These are phyloP conservation scores for Fraxinus excelsior DNA, from an alignment of 257 asterid genomes.

Conservation along the genomic window DNA sequence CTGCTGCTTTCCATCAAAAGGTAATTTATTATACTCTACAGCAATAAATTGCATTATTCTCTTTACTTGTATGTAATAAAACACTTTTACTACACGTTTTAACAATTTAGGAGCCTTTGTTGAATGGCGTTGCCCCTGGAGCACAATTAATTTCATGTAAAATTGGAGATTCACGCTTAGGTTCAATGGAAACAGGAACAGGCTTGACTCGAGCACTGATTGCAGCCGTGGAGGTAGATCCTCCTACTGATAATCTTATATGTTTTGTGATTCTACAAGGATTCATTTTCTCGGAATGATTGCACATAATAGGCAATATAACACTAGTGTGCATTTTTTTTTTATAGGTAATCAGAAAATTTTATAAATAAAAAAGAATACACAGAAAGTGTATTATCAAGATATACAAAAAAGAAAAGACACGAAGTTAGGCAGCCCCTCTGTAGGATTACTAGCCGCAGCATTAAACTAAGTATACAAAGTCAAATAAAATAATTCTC, in stretches of 20 bases:
- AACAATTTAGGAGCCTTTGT: conserved; percentile 75
- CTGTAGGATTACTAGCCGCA: too few relatives aligned
- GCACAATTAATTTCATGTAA: conserved; percentile 95
- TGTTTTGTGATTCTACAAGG: background rate
- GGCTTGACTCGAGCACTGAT: conserved; percentile 94
- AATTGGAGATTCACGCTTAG: conserved; percentile 95
- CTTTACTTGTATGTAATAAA: conserved; percentile 12
- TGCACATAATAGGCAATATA: background rate
- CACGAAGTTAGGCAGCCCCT: too few relatives aligned
- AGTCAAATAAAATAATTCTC: too few relatives aligned
- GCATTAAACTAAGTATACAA: too few relatives aligned
- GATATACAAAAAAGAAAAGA: too few relatives aligned
- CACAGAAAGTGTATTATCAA: too few relatives aligned
- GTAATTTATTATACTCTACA: conserved; percentile 35
- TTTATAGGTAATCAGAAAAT: too few relatives aligned
- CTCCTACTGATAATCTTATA: background rate
- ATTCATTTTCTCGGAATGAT: background rate
- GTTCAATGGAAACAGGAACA: conserved; percentile 99
- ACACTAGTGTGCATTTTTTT: background rate
- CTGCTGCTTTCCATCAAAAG: conserved; percentile 90
- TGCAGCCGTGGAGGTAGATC: conserved; percentile 89
- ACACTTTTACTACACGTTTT: conserved; percentile 21
- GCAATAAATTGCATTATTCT: conserved; percentile 17
- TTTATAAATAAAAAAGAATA: too few relatives aligned
- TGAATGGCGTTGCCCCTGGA: conserved; percentile 99